Evolutionary conservation across 257 asterid species (phyloP).

Genomic region (Penstemon newberryi): DNA sequence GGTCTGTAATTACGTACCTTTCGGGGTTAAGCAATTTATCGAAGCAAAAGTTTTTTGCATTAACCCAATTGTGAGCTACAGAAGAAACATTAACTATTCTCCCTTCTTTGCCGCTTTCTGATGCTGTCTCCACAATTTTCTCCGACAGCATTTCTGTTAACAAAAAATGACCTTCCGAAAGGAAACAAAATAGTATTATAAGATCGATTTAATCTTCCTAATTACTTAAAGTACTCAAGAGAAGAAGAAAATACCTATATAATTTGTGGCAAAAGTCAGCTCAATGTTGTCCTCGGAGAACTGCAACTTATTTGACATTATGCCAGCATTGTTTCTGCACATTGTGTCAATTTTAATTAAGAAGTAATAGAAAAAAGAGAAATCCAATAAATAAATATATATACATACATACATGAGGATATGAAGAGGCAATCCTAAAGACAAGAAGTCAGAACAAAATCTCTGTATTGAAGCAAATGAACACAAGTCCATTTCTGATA

Average conservation of each 20-base stretch:
- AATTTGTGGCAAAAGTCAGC: slow-evolving; percentile 93
- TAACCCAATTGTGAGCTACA: slow-evolving; percentile 80
- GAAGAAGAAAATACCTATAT: slow-evolving; percentile 50
- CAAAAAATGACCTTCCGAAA: slow-evolving; percentile 74
- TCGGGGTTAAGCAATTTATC: slow-evolving; percentile 62
- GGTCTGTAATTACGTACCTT: slow-evolving; percentile 37
- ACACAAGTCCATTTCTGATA: slow-evolving; percentile 79
- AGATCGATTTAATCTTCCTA: no score
- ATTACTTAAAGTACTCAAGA: neutral
- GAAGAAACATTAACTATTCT: slow-evolving; percentile 92
- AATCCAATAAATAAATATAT: neutral
- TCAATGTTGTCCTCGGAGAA: slow-evolving; percentile 90
- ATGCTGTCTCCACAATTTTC: slow-evolving; percentile 82
- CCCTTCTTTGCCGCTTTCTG: slow-evolving; percentile 62
- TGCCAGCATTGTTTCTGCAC: slow-evolving; percentile 98
- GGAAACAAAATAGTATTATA: neutral
- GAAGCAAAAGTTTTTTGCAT: slow-evolving; percentile 53
- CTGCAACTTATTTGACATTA: slow-evolving; percentile 78
- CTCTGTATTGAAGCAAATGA: slow-evolving; percentile 79
- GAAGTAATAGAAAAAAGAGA: neutral
- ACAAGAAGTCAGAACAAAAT: slow-evolving; percentile 71
- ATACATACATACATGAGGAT: slow-evolving; percentile 68
- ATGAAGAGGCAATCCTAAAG: slow-evolving; percentile 76
- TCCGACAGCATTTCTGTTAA: slow-evolving; percentile 78
- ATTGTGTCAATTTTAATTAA: neutral